Evolutionary conservation across 2,329 filamentous ascomycete species (phyloP).

Genomic region (Apiospora rasikravindrae): DNA sequence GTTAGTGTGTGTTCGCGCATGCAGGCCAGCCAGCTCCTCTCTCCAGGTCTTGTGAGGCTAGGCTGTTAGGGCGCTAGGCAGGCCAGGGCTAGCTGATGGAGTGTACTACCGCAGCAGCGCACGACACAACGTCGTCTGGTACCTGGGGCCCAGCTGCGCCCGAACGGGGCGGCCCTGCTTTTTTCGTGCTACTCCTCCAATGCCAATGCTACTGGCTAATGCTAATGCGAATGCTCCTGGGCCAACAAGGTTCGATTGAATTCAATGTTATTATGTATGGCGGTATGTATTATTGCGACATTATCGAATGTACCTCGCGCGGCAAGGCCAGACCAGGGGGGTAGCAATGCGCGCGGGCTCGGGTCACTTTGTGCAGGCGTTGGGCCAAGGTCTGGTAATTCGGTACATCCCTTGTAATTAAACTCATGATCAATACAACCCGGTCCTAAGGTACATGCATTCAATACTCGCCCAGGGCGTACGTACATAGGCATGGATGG

Average conservation of each 20-base stretch:
- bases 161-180: neutral
- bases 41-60: neutral
- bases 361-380: neutral
- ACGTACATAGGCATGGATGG: too few relatives aligned
- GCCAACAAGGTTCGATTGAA: conserved; percentile 1
- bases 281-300: neutral
- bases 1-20: neutral
- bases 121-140: neutral
- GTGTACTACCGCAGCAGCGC: neutral
- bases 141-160: neutral
- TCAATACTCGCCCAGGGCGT: neutral
- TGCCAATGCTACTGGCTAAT: too few relatives aligned
- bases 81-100: neutral
- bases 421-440: conserved; percentile 1
- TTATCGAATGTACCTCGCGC: neutral
- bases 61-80: neutral
- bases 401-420: conserved; percentile 12
- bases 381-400: neutral
- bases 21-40: neutral
- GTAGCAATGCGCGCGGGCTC: conserved; percentile 12
- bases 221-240: neutral
- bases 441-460: conserved; percentile 9
- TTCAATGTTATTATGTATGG: neutral
- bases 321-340: neutral
- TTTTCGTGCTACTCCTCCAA: neutral